Evolutionary conservation across 495 filamentous ascomycete genomes (phyloP).

Genomic region (Hyaloscypha hepaticicola): DNA sequence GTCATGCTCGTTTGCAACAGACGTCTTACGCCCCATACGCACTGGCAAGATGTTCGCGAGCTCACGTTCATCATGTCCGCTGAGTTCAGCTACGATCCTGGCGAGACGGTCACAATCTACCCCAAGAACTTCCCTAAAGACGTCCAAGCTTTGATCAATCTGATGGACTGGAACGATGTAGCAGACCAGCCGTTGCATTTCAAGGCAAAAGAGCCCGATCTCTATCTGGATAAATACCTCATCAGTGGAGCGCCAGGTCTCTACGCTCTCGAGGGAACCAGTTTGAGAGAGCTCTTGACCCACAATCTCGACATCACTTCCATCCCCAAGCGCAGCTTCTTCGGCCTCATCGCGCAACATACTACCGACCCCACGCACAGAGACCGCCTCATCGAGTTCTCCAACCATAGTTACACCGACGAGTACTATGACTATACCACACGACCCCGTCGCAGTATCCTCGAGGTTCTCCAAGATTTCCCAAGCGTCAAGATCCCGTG

Average conservation of each 20-base stretch:
- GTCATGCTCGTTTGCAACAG: slow-evolving; percentile 54
- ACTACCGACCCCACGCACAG: slow-evolving; percentile 69
- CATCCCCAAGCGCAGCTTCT: slow-evolving; percentile 86
- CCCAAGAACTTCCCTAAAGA: slow-evolving; percentile 85
- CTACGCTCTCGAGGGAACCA: slow-evolving; percentile 41
- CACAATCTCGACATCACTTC: slow-evolving; percentile 85
- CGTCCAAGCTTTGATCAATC: slow-evolving; percentile 67
- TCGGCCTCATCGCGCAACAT: slow-evolving; percentile 69
- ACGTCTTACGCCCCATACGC: slow-evolving; percentile 69
- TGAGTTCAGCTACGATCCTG: slow-evolving; percentile 55
- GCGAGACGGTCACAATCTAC: slow-evolving; percentile 73
- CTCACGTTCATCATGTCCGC: slow-evolving; percentile 56
- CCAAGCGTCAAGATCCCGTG: slow-evolving; percentile 78
- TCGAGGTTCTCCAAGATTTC: slow-evolving; percentile 92
- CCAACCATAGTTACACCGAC: slow-evolving; percentile 70
- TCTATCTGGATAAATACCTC: slow-evolving; percentile 9
- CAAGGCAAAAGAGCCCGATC: slow-evolving; percentile 17
- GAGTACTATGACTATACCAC: slow-evolving; percentile 96
- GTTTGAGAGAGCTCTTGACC: slow-evolving; percentile 71
- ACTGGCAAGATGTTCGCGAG: slow-evolving; percentile 94
- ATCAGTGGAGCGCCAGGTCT: slow-evolving; percentile 11
- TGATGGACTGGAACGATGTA: slow-evolving; percentile 72
- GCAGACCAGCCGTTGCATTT: slow-evolving; percentile 65
- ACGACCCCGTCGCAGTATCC: slow-evolving; percentile 82
- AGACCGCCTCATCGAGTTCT: slow-evolving; percentile 82